Evolutionary conservation across 2,329 filamentous ascomycete genomes (phyloP).

Genomic region (Aureobasidium mangrovei): DNA sequence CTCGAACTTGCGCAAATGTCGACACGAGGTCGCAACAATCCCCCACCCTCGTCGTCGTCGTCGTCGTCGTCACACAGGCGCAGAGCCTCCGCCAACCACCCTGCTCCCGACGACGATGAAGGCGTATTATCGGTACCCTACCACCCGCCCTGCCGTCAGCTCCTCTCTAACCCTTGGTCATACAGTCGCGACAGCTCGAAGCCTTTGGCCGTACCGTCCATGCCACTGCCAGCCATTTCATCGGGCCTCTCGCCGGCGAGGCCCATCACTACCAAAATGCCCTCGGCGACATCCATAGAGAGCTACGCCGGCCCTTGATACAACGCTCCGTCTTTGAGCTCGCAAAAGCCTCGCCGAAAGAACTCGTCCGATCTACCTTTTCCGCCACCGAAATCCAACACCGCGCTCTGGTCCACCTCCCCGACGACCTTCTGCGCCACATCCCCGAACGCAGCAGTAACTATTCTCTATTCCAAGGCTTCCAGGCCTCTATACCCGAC

Average conservation of each 20-base stretch:
- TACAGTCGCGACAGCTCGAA: constrained; percentile 75
- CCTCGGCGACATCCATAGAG: constrained; percentile 80
- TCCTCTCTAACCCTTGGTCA: not conserved
- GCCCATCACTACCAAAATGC: constrained; percentile 71
- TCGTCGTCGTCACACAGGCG: constrained; percentile 8
- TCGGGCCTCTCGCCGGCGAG: constrained; percentile 42
- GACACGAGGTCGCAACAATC: constrained; percentile 6
- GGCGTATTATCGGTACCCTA: constrained; percentile 13
- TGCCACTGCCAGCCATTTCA: constrained; percentile 83
- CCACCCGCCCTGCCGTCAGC: not conserved
- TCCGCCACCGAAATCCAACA: constrained; percentile 90
- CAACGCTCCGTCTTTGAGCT: constrained; percentile 89
- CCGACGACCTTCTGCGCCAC: constrained; percentile 81
- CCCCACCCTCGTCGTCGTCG: not conserved
- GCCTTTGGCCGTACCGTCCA: constrained; percentile 92
- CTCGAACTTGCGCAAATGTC: not conserved
- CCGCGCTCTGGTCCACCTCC: constrained; percentile 75
- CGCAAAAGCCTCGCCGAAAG: constrained; percentile 82
- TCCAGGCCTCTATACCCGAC: constrained; percentile 81
- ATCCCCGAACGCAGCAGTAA: constrained; percentile 78
- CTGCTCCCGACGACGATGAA: constrained; percentile 13
- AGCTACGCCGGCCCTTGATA: constrained; percentile 71
- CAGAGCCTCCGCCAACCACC: not conserved
- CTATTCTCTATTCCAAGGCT: constrained; percentile 94
- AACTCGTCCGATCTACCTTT: constrained; percentile 84